Evolutionary conservation across 148 eudicot species (phyloP), one percentile per base, ranked within the genome.

Genomic region (Salicornia ramosissima): DNA sequence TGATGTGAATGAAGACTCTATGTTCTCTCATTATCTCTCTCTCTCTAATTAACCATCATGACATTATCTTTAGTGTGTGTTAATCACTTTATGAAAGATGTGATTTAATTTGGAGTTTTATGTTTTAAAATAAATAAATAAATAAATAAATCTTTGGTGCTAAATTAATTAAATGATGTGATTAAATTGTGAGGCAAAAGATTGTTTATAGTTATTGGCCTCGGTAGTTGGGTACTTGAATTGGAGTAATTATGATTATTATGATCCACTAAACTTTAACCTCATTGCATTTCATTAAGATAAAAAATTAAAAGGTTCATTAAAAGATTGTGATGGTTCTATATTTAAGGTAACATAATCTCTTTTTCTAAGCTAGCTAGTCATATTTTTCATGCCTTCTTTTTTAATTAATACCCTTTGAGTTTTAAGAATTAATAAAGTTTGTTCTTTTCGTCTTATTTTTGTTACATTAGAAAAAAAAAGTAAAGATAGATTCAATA

Each of bases 251-350:
- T 61, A 77, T 72, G 72, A 33, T 71, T 58, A 77, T 72, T 61
- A 77, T 72, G 72, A 33, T 71, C 58, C 72, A 53, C 73, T 72
- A 60, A 51, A 68, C 73, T 77, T 73, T 67, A 67, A 53, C 29
- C 72, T 34, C 69, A 60, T 72, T 72, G 75, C 65, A 52, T 54
- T 64, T 24, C 40, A 36, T 76, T 51, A 66, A 66, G 55, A 64
- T n/a, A 54, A 47, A 70, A 58, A n/a, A n/a, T n/a, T n/a, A n/a
- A n/a, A 25, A 19, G 29, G 21, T 26, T 55, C 40, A 36, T 36
- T 3, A 3, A 36, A 4, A 4, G 40, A 8, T 36, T 36, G 40
- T 36, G 40, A 36, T 36, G 4, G 40, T 36, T 8, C 40, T 36
- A 18, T 18, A 4, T 51, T 8, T 13, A 45, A 45, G 16, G 10